phyloP scores from a whole-genome alignment of 106 monocot species.

The Allium sativum region DNA sequence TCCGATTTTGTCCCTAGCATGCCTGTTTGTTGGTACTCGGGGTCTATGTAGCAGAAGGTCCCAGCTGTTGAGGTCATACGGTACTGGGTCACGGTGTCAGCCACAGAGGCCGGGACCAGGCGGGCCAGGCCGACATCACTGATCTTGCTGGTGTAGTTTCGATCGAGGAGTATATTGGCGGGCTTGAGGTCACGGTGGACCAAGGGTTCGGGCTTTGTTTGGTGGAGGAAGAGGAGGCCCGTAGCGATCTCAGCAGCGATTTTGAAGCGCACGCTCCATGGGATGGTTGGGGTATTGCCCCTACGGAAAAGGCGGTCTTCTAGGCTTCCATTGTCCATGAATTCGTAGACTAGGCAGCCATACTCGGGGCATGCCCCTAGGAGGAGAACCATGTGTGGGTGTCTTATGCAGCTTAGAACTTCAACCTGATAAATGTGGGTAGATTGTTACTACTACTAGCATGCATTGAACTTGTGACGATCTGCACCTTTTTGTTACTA shows the following conservation, averaged over 20 bases:
- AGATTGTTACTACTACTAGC: too few species aligned
- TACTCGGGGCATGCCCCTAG: conserved; percentile 82
- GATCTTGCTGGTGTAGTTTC: conserved; percentile 76
- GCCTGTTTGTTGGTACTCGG: conserved; percentile 91
- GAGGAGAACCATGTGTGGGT: conserved; percentile 78
- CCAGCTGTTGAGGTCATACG: conserved; percentile 76
- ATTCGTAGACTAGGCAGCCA: conserved; percentile 73
- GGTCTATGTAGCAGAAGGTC: conserved; percentile 88
- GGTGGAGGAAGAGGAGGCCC: conserved; percentile 67
- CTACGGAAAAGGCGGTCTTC: conserved; percentile 71
- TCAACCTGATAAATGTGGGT: conserved; percentile 23
- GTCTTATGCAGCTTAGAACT: conserved; percentile 66
- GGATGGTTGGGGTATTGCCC: conserved; percentile 44
- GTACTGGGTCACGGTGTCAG: conserved; percentile 64
- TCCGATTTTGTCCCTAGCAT: conserved; percentile 81
- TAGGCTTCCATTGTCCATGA: conserved; percentile 79
- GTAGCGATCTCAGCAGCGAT: conserved; percentile 79
- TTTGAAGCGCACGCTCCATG: conserved; percentile 67
- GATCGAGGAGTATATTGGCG: conserved; percentile 65
- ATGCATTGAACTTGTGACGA: too few species aligned
- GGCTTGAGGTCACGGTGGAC: conserved; percentile 86
- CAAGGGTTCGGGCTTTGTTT: conserved; percentile 69
- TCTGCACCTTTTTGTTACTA: too few species aligned
- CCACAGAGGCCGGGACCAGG: conserved; percentile 66
- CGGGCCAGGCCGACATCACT: conserved; percentile 73